These are phyloP conservation scores for Ensete ventricosum DNA, from an alignment of 176 grass and related monocot genomes.

Conservation along the genomic window DNA sequence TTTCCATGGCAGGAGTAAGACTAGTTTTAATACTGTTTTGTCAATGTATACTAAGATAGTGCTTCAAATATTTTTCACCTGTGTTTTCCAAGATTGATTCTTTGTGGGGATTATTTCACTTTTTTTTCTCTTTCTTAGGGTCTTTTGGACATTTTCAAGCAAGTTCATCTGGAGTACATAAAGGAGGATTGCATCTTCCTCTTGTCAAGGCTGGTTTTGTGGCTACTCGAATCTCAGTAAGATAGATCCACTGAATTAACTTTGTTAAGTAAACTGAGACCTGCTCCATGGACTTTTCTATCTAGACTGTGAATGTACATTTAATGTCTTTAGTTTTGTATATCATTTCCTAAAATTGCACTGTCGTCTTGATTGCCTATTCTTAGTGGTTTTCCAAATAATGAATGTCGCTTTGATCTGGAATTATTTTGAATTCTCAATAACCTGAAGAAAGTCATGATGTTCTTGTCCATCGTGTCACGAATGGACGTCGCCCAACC, in stretches of 20 bases:
- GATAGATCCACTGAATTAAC: neutral
- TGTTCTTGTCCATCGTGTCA: neutral
- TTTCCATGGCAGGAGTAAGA: neutral
- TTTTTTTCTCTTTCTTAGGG: conserved; percentile 31
- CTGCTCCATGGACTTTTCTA: neutral
- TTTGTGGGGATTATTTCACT: neutral
- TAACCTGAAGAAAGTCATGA: neutral
- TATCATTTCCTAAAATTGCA: neutral
- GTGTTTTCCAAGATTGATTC: neutral
- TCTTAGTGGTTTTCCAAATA: neutral
- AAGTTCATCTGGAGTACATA: conserved; percentile 87
- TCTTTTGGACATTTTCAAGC: conserved; percentile 99
- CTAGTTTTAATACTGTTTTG: neutral
- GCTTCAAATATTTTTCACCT: neutral
- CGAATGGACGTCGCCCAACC: no score
- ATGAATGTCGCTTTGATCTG: neutral
- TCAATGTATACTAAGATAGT: neutral
- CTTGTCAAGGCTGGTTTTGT: conserved; percentile 92
- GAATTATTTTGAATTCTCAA: neutral
- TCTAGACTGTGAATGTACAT: neutral
- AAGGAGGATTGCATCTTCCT: conserved; percentile 62
- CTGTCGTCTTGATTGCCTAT: neutral
- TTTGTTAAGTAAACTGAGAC: neutral
- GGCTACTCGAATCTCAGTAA: conserved; percentile 93
- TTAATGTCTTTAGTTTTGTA: neutral